Conservation (phyloP, 2,329 filamentous ascomycete genomes). For the Neoascochyta sp. region DNA sequence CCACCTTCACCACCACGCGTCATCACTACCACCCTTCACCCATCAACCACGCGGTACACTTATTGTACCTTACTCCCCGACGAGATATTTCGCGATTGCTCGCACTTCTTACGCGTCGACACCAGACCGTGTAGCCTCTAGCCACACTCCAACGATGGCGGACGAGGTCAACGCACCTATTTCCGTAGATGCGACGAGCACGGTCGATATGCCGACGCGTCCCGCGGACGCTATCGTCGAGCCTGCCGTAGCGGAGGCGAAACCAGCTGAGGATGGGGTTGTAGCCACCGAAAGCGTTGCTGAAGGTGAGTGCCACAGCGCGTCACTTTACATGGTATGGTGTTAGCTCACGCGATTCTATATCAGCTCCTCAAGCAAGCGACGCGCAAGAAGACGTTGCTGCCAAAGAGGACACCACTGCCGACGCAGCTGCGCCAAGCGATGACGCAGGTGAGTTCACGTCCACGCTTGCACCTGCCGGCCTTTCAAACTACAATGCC, state of each 20-base stretch:
- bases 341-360: slow-evolving; percentile 16
- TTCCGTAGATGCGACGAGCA: slow-evolving; percentile 24
- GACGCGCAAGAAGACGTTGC: slow-evolving; percentile 15
- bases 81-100: slow-evolving; percentile 29
- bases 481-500: too few species aligned
- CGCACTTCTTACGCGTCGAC: slow-evolving; percentile 35
- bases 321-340: slow-evolving; percentile 1
- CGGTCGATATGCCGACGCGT: slow-evolving; percentile 31
- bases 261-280: slow-evolving; percentile 27
- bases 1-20: slow-evolving; percentile 35
- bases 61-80: slow-evolving; percentile 23
- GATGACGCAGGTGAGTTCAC: slow-evolving; percentile 25
- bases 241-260: slow-evolving; percentile 27
- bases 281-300: slow-evolving; percentile 24
- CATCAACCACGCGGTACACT: slow-evolving; percentile 32
- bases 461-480: not conserved
- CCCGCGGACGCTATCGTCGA: slow-evolving; percentile 24
- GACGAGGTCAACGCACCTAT: slow-evolving; percentile 31
- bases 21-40: slow-evolving; percentile 29
- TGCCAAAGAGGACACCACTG: slow-evolving; percentile 19
- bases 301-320: slow-evolving; percentile 25
- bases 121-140: slow-evolving; percentile 31
- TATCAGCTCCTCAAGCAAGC: slow-evolving; percentile 18
- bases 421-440: slow-evolving; percentile 18
- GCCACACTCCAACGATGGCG: slow-evolving; percentile 35